A percentile compares a stretch with the other conserved stretches of the same genome.
phyloP scores from a whole-genome alignment of 2,329 filamentous ascomycete species.

The Fusarium compactum region DNA sequence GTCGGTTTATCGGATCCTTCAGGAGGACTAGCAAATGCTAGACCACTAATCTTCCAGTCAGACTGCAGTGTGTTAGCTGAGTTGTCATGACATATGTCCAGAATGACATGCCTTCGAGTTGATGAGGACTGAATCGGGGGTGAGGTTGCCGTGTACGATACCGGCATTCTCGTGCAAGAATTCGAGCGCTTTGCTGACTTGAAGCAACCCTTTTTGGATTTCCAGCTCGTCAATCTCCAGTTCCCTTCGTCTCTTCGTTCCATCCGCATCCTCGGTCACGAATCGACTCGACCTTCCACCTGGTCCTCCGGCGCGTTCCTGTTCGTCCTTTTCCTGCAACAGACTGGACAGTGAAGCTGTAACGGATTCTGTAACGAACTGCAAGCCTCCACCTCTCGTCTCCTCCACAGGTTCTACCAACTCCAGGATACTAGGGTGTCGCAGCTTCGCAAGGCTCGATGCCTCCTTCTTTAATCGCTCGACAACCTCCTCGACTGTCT shows the following conservation, averaged over 20 bases:
- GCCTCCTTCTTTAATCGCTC: slow-evolving; percentile 94
- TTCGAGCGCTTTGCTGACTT: slow-evolving; percentile 93
- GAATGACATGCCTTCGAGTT: slow-evolving; percentile 80
- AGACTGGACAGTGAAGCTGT: slow-evolving; percentile 88
- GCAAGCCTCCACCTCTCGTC: slow-evolving; percentile 87
- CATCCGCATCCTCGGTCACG: slow-evolving; percentile 83
- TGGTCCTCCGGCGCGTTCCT: slow-evolving; percentile 77
- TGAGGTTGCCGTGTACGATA: slow-evolving; percentile 93
- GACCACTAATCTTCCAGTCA: slow-evolving; percentile 98
- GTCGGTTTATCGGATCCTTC: slow-evolving; percentile 80
- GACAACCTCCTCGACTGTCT: slow-evolving; percentile 87
- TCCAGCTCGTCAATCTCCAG: slow-evolving; percentile 96
- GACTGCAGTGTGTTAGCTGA: slow-evolving; percentile 67
- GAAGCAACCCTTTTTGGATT: slow-evolving; percentile 94
- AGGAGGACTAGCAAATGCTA: slow-evolving; percentile 87
- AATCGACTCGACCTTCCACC: slow-evolving; percentile 81
- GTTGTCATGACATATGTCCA: background rate
- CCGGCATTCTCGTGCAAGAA: slow-evolving; percentile 96
- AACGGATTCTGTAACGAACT: slow-evolving; percentile 94
- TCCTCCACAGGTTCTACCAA: slow-evolving; percentile 96
- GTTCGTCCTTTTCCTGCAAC: slow-evolving; percentile 88
- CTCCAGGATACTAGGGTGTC: slow-evolving; percentile 93
- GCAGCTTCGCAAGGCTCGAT: slow-evolving; percentile 84
- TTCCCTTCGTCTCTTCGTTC: slow-evolving; percentile 78
- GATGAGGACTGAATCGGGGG: slow-evolving; percentile 91